phyloP scores from a whole-genome alignment of 768 basidiomycete species.

The Termitomyces sp. region DNA sequence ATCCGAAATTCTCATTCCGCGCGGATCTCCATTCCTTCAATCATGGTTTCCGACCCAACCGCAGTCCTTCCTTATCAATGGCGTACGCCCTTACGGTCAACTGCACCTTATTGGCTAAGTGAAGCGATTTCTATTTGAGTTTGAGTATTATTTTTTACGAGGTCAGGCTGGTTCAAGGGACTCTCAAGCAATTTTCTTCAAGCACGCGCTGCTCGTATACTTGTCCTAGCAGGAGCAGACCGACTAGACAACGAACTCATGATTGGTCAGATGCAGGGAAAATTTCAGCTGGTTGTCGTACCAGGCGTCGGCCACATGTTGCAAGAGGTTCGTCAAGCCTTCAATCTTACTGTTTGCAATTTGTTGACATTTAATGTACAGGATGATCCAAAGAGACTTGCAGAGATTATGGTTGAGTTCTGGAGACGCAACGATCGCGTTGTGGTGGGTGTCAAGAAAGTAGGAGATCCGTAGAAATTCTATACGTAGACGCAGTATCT shows the following conservation, averaged over 20 bases:
- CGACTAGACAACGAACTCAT: constrained; percentile 89
- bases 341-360: constrained; percentile 4
- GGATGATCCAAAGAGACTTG: constrained; percentile 84
- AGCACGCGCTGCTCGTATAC: constrained; percentile 75
- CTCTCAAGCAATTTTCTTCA: constrained; percentile 79
- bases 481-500: not conserved
- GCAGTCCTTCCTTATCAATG: constrained; percentile 55
- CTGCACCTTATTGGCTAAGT: constrained; percentile 91
- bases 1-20: constrained; percentile 83
- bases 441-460: constrained; percentile 56
- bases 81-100: constrained; percentile 81
- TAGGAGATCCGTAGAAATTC: constrained; percentile 36
- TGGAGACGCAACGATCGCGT: constrained; percentile 86
- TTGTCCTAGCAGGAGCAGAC: constrained; percentile 92
- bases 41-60: constrained; percentile 51
- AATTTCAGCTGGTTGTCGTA: constrained; percentile 91
- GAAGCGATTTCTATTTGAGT: constrained; percentile 18
- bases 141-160: not conserved
- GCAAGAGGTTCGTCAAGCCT: constrained; percentile 71
- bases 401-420: constrained; percentile 82
- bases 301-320: constrained; percentile 89
- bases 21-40: constrained; percentile 82
- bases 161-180: constrained; percentile 84
- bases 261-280: constrained; percentile 96
- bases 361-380: constrained; percentile 27